Evolutionary conservation across 148 eudicot species (phyloP), one percentile per base, ranked within the genome.

Genomic region (Linanthus parryae): DNA sequence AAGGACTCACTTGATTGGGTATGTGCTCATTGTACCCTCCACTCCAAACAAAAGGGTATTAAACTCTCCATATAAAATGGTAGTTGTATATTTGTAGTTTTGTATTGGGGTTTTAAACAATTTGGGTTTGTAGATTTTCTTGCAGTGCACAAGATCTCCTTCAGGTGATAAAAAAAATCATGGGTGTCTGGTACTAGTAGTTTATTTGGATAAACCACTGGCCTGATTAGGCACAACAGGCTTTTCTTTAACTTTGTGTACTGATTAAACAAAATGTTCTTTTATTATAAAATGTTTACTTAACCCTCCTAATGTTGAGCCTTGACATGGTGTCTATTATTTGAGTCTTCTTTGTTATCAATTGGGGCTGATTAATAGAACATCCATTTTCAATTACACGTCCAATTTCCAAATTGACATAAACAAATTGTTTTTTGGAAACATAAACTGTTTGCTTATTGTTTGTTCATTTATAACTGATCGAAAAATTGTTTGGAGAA

Each of bases 161-260:
- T 72, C 84, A 73, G 85, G 79, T 63, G 78, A 71, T 63, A 41
- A 28, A 48, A 74, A 81, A 48, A 71, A 82, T 78, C 71, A 82
- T 75, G 84, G 59, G 36, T 64, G 30, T 48, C 59, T 35, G 3
- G 37, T 44, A 13, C 44, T n/a, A 8, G 69, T 58, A 48, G 33
- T 52, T 36, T 66, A 63, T 33, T 55, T 29, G 26, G 24, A 21
- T 0, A 2, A 2, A 43, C 24, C 53, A 23, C 42, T 54, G 44
- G 26, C 54, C 43, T 57, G 14, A 58, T 44, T 52, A 20, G 17
- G 48, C 41, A 50, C 36, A 14, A 50, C 54, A 17, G 22, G n/a
- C 31, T 16, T 7, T 44, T 38, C 24, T 14, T 23, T 59, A 13
- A 10, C 22, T 38, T 13, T 15, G 0, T 5, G 17, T 38, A 23